Evolutionary conservation across 768 basidiomycete genomes (phyloP).

Genomic region (Holtermannia corniformis): DNA sequence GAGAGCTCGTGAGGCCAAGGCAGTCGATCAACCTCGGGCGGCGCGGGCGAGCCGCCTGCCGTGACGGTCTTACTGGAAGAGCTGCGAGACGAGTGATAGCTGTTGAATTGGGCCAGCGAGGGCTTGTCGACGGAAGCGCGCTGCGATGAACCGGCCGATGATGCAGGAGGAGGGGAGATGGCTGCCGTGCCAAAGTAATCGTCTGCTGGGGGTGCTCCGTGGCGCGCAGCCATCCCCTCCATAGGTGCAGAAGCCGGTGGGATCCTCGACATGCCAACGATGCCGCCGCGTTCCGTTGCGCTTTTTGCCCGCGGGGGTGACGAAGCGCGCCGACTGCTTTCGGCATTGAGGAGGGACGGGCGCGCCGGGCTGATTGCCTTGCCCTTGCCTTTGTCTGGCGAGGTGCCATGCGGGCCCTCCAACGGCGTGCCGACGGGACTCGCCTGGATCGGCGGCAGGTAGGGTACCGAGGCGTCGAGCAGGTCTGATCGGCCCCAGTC

Average conservation of each 20-base stretch:
- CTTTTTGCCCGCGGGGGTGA: constrained; percentile 16
- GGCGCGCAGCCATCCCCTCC: constrained; percentile 62
- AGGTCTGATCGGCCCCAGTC: constrained; percentile 51
- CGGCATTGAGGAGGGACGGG: constrained; percentile 36
- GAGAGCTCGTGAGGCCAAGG: constrained; percentile 2
- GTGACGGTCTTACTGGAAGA: constrained; percentile 29
- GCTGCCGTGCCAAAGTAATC: constrained; percentile 35
- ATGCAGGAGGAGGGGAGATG: neutral
- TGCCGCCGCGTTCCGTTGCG: constrained; percentile 38
- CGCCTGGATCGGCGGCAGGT: constrained; percentile 20
- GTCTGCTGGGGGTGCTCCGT: constrained; percentile 44
- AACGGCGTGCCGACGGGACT: constrained; percentile 28
- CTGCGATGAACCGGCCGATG: neutral
- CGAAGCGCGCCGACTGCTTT: constrained; percentile 36
- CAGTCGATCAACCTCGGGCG: constrained; percentile 1
- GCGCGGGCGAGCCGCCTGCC: neutral
- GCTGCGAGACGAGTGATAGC: constrained; percentile 7
- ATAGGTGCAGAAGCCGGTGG: constrained; percentile 45
- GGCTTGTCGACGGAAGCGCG: neutral
- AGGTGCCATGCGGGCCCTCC: constrained; percentile 58
- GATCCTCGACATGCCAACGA: constrained; percentile 17
- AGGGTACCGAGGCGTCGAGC: constrained; percentile 36
- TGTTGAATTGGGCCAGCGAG: constrained; percentile 1
- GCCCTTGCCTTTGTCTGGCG: constrained; percentile 18
- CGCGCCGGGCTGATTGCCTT: constrained; percentile 32